A percentile compares a stretch with the other conserved stretches of the same genome.
These are phyloP conservation scores for Penicillium sp. DNA, from an alignment of 2,329 filamentous ascomycete genomes.

Conservation along the genomic window DNA sequence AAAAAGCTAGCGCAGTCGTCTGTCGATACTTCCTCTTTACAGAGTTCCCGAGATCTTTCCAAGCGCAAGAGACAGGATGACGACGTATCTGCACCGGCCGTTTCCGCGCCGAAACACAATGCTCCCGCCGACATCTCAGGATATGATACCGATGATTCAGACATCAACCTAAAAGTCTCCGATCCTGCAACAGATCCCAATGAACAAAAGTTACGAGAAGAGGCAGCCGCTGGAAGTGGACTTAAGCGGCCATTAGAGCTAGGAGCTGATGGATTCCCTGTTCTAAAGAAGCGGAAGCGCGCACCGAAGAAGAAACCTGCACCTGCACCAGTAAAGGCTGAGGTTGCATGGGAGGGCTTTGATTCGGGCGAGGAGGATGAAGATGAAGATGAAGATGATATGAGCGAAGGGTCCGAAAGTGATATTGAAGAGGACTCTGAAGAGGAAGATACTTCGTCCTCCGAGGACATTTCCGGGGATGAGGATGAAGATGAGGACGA, in stretches of 20 bases:
- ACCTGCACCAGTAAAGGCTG: slow-evolving; percentile 28
- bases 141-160: slow-evolving; percentile 38
- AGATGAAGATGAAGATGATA: slow-evolving; percentile 30
- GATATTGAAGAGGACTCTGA: slow-evolving; percentile 32
- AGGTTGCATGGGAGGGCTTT: slow-evolving; percentile 50
- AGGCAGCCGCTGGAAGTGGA: slow-evolving; percentile 61
- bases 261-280: slow-evolving; percentile 74
- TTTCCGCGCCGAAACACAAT: slow-evolving; percentile 22
- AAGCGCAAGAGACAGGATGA: slow-evolving; percentile 66
- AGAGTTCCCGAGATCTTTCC: slow-evolving; percentile 75
- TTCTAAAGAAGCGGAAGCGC: slow-evolving; percentile 80
- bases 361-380: slow-evolving; percentile 43
- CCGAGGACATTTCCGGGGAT: slow-evolving; percentile 8
- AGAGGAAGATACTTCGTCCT: slow-evolving; percentile 23
- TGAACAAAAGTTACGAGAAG: slow-evolving; percentile 52
- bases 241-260: slow-evolving; percentile 83
- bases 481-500: slow-evolving; percentile 22
- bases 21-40: slow-evolving; percentile 77
- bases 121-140: slow-evolving; percentile 33
- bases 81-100: slow-evolving; percentile 14
- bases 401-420: slow-evolving; percentile 26
- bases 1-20: slow-evolving; percentile 77
- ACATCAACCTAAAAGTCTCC: slow-evolving; percentile 28
- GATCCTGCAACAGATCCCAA: slow-evolving; percentile 21
- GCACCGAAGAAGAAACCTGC: slow-evolving; percentile 51